Percentiles rank a stretch among this genome's conserved stretches.
Evolutionary conservation across 352 stramenopile genomes (phyloP).

Genomic region (Globisporangium carolinianum): DNA sequence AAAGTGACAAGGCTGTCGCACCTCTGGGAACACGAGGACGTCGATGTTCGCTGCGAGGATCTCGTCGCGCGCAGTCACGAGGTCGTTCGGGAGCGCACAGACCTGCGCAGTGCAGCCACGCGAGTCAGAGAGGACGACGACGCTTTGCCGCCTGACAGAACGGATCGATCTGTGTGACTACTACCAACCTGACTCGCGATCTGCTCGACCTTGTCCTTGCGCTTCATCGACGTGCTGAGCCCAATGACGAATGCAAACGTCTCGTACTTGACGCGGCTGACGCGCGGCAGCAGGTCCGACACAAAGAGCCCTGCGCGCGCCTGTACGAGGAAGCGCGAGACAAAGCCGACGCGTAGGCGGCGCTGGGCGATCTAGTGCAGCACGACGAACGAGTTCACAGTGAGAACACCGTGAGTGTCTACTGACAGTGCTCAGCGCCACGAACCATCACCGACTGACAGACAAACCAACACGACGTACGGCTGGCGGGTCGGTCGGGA

Average conservation of each 20-base stretch:
- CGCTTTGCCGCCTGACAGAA: too few species aligned
- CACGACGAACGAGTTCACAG: neutral
- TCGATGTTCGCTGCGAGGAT: slow-evolving; percentile 48
- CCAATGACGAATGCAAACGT: slow-evolving; percentile 61
- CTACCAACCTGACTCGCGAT: slow-evolving; percentile 40
- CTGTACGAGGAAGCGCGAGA: slow-evolving; percentile 56
- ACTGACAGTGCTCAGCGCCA: neutral
- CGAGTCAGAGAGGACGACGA: too few species aligned
- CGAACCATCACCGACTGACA: neutral
- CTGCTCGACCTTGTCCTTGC: slow-evolving; percentile 31
- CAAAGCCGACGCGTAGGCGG: slow-evolving; percentile 57
- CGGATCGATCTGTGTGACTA: neutral
- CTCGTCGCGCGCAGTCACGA: slow-evolving; percentile 33
- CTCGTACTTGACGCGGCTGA: slow-evolving; percentile 60
- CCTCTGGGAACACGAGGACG: slow-evolving; percentile 67
- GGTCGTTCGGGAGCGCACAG: slow-evolving; percentile 40
- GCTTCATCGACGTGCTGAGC: slow-evolving; percentile 48
- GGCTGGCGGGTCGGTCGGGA: slow-evolving; percentile 2
- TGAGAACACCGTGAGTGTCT: neutral
- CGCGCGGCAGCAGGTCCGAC: slow-evolving; percentile 47
- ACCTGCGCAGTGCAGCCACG: slow-evolving; percentile 25
- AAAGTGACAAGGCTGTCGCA: slow-evolving; percentile 6
- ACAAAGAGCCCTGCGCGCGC: slow-evolving; percentile 46
- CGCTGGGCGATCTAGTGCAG: slow-evolving; percentile 17
- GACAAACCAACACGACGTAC: neutral